A percentile compares a stretch with the other conserved stretches of the same genome.
Conservation (phyloP, 768 basidiomycete species). For the Agaricus sinodeliciosus region DNA sequence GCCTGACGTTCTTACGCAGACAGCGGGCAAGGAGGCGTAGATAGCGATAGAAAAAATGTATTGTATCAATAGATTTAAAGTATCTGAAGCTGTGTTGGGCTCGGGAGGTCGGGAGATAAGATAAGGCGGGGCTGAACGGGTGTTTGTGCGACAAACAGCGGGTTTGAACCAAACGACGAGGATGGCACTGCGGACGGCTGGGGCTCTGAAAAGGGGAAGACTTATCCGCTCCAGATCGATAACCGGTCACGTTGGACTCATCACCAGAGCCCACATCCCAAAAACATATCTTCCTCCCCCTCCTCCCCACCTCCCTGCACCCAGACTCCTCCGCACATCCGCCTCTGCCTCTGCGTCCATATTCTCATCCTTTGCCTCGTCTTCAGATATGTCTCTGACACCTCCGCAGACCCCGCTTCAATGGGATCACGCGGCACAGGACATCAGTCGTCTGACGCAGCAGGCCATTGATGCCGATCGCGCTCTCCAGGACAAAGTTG, state of each 20-base stretch:
- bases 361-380: constrained; percentile 18
- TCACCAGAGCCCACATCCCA: constrained; percentile 13
- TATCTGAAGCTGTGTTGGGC: not conserved
- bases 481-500: constrained; percentile 51
- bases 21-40: no score
- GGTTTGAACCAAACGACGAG: constrained; percentile 2
- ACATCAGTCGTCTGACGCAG: constrained; percentile 51
- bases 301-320: constrained; percentile 20
- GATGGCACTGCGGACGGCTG: constrained; percentile 6
- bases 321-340: constrained; percentile 10
- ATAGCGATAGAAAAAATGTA: not conserved
- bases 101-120: constrained; percentile 9
- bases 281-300: constrained; percentile 13
- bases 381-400: constrained; percentile 39
- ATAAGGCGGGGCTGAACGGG: constrained; percentile 2
- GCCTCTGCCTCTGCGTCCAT: constrained; percentile 16
- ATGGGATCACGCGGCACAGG: constrained; percentile 63
- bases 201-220: not conserved
- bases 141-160: constrained; percentile 2
- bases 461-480: constrained; percentile 52
- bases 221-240: constrained; percentile 24
- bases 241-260: constrained; percentile 33
- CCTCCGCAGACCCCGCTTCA: constrained; percentile 61
- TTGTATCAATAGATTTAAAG: not conserved
- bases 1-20: constrained; percentile 44